Conservation (phyloP, 495 filamentous ascomycete species). For the Staphylotrichum longicolle region DNA sequence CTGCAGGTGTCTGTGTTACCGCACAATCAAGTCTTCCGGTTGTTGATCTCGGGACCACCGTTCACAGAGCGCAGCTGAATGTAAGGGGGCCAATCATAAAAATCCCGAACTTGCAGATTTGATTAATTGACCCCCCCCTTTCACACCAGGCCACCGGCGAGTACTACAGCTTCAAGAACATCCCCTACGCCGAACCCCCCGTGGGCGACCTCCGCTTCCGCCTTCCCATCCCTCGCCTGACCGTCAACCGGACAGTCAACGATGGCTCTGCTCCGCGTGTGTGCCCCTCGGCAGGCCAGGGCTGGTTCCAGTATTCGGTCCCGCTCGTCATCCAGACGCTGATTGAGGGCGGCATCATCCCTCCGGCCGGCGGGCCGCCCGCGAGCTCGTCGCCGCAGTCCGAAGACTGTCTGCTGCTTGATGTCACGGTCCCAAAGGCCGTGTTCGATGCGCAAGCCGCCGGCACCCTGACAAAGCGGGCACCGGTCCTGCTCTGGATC, state of each 20-base stretch:
- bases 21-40: conserved; percentile 6
- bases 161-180: conserved; percentile 24
- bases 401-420: conserved; percentile 21
- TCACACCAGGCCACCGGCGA: conserved; percentile 1
- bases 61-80: conserved; percentile 14
- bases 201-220: conserved; percentile 16
- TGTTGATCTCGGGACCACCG: conserved; percentile 14
- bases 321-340: conserved; percentile 17
- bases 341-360: conserved; percentile 1
- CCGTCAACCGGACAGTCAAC: conserved; percentile 18
- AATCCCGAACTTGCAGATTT: no score
- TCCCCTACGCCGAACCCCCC: conserved; percentile 21
- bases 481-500: conserved; percentile 22
- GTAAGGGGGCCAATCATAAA: not conserved
- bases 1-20: not conserved
- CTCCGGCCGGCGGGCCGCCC: conserved; percentile 2
- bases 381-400: not conserved
- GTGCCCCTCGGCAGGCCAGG: conserved; percentile 11
- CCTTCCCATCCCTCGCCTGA: conserved; percentile 15
- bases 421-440: conserved; percentile 17
- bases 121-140: not conserved
- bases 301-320: conserved; percentile 18
- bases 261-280: conserved; percentile 13
- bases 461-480: not conserved
- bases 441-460: conserved; percentile 9